These are phyloP conservation scores for Phycomyces nitens DNA, from an alignment of 192 early-diverging fungal genomes.

Conservation along the genomic window DNA sequence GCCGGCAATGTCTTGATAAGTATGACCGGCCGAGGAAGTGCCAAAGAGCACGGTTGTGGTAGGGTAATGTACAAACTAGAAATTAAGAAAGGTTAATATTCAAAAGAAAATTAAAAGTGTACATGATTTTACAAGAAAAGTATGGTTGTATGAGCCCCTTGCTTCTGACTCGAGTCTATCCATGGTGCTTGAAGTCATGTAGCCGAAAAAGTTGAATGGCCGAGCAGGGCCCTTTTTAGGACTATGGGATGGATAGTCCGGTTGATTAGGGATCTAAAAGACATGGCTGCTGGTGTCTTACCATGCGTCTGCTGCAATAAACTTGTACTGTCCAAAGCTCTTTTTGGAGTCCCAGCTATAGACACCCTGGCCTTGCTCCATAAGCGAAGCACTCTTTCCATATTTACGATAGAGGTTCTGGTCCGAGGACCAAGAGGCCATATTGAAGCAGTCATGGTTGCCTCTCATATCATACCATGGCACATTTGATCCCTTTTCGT, in stretches of 20 bases:
- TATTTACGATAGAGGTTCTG: conserved; percentile 61
- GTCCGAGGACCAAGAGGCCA: conserved; percentile 50
- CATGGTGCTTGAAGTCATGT: conserved; percentile 70
- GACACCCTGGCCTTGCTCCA: conserved; percentile 36
- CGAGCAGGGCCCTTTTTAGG: conserved; percentile 66
- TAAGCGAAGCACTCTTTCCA: conserved; percentile 36
- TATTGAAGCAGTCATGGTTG: conserved; percentile 91
- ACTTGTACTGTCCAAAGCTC: conserved; percentile 71
- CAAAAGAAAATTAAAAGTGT: conserved; percentile 67
- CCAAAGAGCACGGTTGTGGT: conserved; percentile 75
- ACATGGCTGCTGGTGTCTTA: no score
- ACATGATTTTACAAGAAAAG: conserved; percentile 66
- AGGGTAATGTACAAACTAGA: conserved; percentile 69
- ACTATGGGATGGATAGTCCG: conserved; percentile 14
- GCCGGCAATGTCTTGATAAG: conserved; percentile 54
- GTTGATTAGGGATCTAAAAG: no score
- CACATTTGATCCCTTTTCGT: conserved; percentile 47
- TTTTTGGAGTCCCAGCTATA: conserved; percentile 57
- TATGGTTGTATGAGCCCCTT: conserved; percentile 50
- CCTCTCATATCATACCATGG: conserved; percentile 81
- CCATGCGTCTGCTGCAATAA: conserved; percentile 80
- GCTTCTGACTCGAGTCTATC: conserved; percentile 59
- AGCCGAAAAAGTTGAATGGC: conserved; percentile 90
- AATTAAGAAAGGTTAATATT: conserved; percentile 7
- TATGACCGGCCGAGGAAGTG: conserved; percentile 47